Evolutionary conservation across 129 eudicot species (phyloP).

Genomic region (Gnaphalium uliginosum): DNA sequence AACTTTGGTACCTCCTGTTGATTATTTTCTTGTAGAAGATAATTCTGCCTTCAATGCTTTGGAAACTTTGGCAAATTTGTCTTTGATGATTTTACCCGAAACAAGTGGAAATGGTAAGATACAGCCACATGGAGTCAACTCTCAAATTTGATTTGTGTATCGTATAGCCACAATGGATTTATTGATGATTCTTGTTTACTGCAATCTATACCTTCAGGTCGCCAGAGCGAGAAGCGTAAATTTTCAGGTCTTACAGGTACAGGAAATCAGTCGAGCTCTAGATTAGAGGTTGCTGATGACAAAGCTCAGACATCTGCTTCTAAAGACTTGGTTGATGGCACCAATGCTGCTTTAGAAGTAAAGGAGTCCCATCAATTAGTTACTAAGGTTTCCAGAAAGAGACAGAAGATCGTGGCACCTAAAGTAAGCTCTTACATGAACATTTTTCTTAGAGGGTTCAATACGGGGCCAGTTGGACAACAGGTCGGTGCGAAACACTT

Average conservation of each 20-base stretch:
- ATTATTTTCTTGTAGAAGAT: conserved; percentile 58
- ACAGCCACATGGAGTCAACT: conserved; percentile 1
- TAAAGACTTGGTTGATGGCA: conserved; percentile 39
- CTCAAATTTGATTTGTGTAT: conserved; percentile 2
- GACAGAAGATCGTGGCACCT: conserved; percentile 53
- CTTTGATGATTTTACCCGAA: conserved; percentile 70
- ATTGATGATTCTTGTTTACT: conserved; percentile 45
- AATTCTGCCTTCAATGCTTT: conserved; percentile 76
- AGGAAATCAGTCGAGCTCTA: conserved; percentile 40
- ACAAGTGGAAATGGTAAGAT: conserved; percentile 65
- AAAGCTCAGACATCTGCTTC: conserved; percentile 50
- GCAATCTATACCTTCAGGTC: conserved; percentile 41
- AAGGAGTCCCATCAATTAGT: conserved; percentile 48
- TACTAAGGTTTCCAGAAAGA: conserved; percentile 52
- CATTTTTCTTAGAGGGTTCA: conserved; percentile 3
- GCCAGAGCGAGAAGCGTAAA: conserved; percentile 44
- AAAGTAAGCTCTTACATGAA: conserved; percentile 49
- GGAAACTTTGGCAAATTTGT: conserved; percentile 87
- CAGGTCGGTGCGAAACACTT: background rate
- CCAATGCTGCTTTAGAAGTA: conserved; percentile 41
- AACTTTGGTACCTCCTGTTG: conserved; percentile 10
- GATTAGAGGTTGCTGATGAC: conserved; percentile 43
- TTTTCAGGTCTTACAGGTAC: conserved; percentile 42
- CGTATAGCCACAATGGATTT: conserved; percentile 31
- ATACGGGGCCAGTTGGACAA: background rate